A percentile compares a stretch with the other conserved stretches of the same genome.
These are phyloP conservation scores for Posidonia oceanica DNA, from an alignment of 116 monocot species.

Conservation along the genomic window DNA sequence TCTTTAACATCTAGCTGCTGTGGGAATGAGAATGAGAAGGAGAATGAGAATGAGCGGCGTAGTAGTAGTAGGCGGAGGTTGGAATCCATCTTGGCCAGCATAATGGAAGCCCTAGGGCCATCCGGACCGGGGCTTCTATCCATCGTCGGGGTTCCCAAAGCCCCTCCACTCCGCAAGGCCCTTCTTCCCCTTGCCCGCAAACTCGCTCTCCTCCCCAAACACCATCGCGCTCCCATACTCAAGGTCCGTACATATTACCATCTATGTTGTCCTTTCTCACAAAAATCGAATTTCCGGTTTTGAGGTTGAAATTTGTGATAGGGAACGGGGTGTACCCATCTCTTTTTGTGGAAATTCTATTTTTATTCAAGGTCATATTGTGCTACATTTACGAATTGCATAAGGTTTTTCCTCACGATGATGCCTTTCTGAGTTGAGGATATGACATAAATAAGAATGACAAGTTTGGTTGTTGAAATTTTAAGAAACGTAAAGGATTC, in stretches of 20 bases:
- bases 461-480: no score
- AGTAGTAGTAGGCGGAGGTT: conserved; percentile 6
- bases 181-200: conserved; percentile 70
- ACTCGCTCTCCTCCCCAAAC: conserved; percentile 47
- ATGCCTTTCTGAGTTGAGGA: no score
- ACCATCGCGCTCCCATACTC: conserved; percentile 51
- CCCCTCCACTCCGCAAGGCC: conserved; percentile 29
- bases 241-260: conserved; percentile 35
- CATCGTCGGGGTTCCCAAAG: conserved; percentile 45
- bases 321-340: not conserved
- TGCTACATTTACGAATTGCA: no score
- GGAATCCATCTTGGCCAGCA: conserved; percentile 21
- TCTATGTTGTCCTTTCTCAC: not conserved
- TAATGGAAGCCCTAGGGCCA: conserved; percentile 57
- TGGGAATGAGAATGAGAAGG: not conserved
- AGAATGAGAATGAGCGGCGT: not conserved
- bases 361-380: no score
- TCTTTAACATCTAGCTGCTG: not conserved
- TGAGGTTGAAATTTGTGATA: not conserved
- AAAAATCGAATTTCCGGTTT: not conserved
- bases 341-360: no score
- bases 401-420: no score
- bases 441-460: no score
- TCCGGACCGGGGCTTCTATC: conserved; percentile 75
- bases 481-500: no score